Evolutionary conservation across 306 rosid species (phyloP), one percentile per base, ranked within the genome.

Genomic region (Vachellia pachyceras): DNA sequence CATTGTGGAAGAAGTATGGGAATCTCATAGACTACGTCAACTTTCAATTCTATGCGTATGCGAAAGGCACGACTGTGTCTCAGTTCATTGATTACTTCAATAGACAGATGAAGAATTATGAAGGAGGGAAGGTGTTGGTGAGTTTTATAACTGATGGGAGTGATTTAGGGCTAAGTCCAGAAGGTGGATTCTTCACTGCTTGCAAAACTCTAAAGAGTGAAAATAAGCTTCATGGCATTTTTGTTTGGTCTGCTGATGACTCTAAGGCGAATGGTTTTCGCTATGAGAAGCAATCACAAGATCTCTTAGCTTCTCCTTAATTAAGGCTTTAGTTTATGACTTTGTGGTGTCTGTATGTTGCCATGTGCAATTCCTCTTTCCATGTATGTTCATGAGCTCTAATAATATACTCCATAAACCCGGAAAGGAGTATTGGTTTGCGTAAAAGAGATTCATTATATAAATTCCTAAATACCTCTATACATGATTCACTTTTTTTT

Each of bases 1-100:
- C 92, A 3, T 37, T 92, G 82, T 94, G 98, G 98, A 90, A 80
- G 55, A 90, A 58, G 10, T 88, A 92, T 4, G 91, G 97, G 1
- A 41, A 82, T 33, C 52, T 89, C 63, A 92, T 94, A 35, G 97
- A 94, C 69, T 94, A 90, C 49, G 97, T 94, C 5, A 94, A 92
- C 5, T 94, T 94, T 73, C 98, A 94, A 42, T 92, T 94, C 60
- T 94, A 94, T 41, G 98, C 97, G 1, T 94, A 90, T 65, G 97
- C 88, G 33, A 65, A 90, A 50, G 84, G 90, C 49, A 92, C 95
- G 5, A 86, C 81, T 0, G 95, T 92, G 78, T 60, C 81, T 7
- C 88, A 94, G 52, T 90, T 92, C 45, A 77, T 94, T 0, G 23
- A 72, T 20, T 81, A 87, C 61, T 94, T 86, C 77, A 83, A 94